Conservation (phyloP, 345 rosid genomes). For the Moricandia arvensis region DNA sequence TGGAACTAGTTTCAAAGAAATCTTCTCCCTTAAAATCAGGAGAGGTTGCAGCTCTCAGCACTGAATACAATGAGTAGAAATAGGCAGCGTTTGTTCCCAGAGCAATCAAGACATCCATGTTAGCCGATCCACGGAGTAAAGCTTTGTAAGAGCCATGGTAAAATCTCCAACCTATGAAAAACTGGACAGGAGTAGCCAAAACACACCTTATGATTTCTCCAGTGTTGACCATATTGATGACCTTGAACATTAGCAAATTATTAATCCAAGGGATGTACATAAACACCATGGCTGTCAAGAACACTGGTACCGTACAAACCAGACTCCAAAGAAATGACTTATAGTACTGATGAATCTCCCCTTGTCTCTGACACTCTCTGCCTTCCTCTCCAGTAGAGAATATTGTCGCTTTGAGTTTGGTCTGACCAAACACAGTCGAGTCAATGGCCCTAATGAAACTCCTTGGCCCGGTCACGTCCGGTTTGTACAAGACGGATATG, state of each 20-base stretch:
- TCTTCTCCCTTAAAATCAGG: constrained; percentile 62
- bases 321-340: constrained; percentile 79
- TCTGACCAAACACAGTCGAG: constrained; percentile 67
- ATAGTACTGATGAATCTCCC: constrained; percentile 60
- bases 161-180: constrained; percentile 78
- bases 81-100: constrained; percentile 92
- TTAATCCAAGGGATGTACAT: constrained; percentile 74
- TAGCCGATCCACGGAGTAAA: constrained; percentile 74
- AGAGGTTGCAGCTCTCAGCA: constrained; percentile 71
- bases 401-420: constrained; percentile 61
- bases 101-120: constrained; percentile 92
- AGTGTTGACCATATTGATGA: constrained; percentile 68
- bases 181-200: constrained; percentile 82
- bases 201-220: constrained; percentile 74
- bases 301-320: constrained; percentile 78
- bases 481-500: constrained; percentile 61
- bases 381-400: constrained; percentile 62
- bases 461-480: constrained; percentile 76
- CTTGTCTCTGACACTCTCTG: constrained; percentile 51
- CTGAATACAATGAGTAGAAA: constrained; percentile 77
- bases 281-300: constrained; percentile 81
- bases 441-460: constrained; percentile 69
- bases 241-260: constrained; percentile 54
- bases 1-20: constrained; percentile 93
- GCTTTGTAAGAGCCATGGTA: constrained; percentile 79